Evolutionary conservation across 2,329 filamentous ascomycete species (phyloP), one percentile per base, ranked within the genome.

Genomic region (Ophiostoma quercus): DNA sequence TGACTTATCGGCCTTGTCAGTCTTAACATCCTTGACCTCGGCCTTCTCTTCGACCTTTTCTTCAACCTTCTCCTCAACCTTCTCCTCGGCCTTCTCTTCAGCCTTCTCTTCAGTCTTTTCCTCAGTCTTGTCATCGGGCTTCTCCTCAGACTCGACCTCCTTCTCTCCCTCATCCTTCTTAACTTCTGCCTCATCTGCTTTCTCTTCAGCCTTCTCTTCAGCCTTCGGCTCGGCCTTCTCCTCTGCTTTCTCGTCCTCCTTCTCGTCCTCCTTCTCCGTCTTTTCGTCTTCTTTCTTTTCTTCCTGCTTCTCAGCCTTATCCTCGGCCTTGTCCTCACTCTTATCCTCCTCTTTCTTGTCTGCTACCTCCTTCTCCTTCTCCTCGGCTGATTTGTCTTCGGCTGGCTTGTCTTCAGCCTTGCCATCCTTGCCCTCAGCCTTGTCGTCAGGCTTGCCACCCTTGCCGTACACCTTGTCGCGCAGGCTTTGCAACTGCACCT

Each of bases 391-490:
- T 39, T 39, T 39, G 8, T 39, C 57, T 16, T 68, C 43, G 9
- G 19, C 34, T 11, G 57, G 9, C 66, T 68, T 41, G 32, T 37
- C 67, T 12, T 63, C 67, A 9, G 72, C 69, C 25, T 76, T 68
- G n/a, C 69, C 11, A 14, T 14, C 51, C 34, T 69, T 37, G 11
- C 39, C 66, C 8, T 66, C 66, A 2, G 69, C 41, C 34, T 69
- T 47, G 8, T 54, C 47, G 22, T 25, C 51, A 16, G 51, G 51
- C 51, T 57, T 57, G 9, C 22, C 51, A 9, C 43, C 79, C 74
- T 84, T 84, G 67, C 84, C 84, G 72, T 86, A 77, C 5, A 85
- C 84, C 77, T 87, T 87, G 69, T 85, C 82, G 69, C 84, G 80
- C 72, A 87, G 77, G 74, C 77, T 80, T 72, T 85, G 82, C 72